phyloP scores from a whole-genome alignment of 305 asterid species.

The Fraxinus dipetala region DNA sequence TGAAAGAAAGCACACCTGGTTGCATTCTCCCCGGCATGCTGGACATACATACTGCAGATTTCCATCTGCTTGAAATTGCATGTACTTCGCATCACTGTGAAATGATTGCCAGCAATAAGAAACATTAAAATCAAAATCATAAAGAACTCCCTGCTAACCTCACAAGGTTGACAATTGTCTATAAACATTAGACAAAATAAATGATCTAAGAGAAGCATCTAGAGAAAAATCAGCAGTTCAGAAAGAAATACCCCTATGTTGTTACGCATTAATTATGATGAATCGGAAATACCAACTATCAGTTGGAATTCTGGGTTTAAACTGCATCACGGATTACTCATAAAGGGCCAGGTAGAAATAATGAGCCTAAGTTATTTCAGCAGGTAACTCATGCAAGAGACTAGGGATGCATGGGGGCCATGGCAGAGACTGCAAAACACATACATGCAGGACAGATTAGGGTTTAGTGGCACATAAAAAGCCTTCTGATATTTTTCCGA shows the following conservation, averaged over 20 bases:
- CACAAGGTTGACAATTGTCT: neutral
- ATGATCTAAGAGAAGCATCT: neutral
- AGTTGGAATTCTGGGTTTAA: neutral
- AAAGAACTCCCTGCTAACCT: constrained; percentile 15
- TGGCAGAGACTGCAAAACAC: neutral
- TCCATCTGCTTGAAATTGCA: constrained; percentile 89
- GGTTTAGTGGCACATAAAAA: neutral
- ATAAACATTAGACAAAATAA: neutral
- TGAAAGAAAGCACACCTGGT: constrained; percentile 49
- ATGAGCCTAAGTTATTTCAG: neutral
- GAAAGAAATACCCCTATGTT: neutral
- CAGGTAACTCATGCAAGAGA: neutral
- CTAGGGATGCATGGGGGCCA: neutral
- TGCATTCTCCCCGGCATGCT: constrained; percentile 87
- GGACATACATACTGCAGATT: constrained; percentile 88
- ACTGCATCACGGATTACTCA: neutral
- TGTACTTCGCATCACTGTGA: constrained; percentile 78
- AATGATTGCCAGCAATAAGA: constrained; percentile 21
- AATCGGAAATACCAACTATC: constrained; percentile 3
- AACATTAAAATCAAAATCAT: constrained; percentile 20
- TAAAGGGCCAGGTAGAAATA: neutral
- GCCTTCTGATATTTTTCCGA: neutral
- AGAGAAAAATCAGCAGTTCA: neutral
- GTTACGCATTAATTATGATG: neutral
- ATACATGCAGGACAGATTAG: neutral